Evolutionary conservation across 768 basidiomycete genomes (phyloP).

Genomic region (Clitopilus hobsonii): DNA sequence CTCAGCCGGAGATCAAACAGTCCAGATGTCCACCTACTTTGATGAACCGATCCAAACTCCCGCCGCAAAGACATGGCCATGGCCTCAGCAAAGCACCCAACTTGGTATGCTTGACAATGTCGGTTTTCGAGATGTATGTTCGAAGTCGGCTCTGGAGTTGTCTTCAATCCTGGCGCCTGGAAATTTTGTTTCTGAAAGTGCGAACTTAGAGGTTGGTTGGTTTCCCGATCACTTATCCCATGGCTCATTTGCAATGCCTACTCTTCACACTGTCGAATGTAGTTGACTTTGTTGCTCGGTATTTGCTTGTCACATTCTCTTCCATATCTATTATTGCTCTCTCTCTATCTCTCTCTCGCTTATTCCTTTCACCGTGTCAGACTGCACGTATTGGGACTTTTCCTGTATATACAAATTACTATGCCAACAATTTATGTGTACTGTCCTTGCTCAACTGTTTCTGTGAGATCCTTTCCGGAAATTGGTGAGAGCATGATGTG

Average conservation of each 20-base stretch:
- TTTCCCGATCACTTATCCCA: conserved; percentile 2
- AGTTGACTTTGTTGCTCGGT: conserved; percentile 1
- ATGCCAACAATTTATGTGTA: background rate
- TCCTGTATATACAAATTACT: background rate
- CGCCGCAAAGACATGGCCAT: conserved; percentile 16
- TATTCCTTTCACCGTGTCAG: conserved; percentile 14
- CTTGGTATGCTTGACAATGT: background rate
- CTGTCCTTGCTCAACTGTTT: background rate
- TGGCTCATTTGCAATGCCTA: conserved; percentile 7
- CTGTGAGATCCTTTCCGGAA: background rate
- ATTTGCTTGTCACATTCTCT: conserved; percentile 9
- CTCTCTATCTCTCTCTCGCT: conserved; percentile 15
- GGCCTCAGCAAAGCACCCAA: conserved; percentile 12
- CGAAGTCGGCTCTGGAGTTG: conserved; percentile 1
- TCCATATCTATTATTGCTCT: conserved; percentile 13
- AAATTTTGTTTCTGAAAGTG: background rate
- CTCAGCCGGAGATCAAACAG: conserved; percentile 46
- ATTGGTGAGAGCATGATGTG: background rate
- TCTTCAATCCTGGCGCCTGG: background rate
- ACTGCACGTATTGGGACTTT: background rate
- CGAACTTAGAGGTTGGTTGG: background rate
- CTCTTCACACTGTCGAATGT: conserved; percentile 1
- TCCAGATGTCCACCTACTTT: conserved; percentile 51
- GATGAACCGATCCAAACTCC: conserved; percentile 31
- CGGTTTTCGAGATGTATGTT: background rate